phyloP scores from a whole-genome alignment of 108 stramenopile genomes.

The Skeletonema tropicum region DNA sequence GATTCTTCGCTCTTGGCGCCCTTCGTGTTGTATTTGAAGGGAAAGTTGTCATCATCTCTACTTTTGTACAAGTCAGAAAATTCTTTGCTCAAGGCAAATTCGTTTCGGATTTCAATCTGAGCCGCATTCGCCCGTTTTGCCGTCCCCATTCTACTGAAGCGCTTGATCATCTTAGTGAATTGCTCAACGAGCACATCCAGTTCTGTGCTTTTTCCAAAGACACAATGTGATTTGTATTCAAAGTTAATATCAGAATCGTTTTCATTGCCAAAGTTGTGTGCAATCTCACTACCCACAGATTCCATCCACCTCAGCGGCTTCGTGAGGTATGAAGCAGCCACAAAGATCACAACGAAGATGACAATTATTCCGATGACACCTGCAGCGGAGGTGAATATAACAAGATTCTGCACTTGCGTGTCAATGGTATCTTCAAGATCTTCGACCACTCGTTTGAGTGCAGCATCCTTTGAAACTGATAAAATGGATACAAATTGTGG shows the following conservation, averaged over 20 bases:
- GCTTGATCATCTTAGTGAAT: constrained; percentile 46
- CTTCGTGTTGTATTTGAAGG: constrained; percentile 18
- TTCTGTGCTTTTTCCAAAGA: constrained; percentile 58
- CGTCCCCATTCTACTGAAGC: constrained; percentile 37
- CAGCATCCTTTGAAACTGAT: constrained; percentile 30
- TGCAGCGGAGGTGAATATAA: constrained; percentile 27
- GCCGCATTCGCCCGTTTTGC: neutral
- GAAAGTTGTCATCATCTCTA: constrained; percentile 19
- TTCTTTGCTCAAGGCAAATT: constrained; percentile 5
- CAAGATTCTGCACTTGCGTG: constrained; percentile 23
- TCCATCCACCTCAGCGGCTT: constrained; percentile 63
- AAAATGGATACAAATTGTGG: constrained; percentile 48
- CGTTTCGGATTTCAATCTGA: constrained; percentile 9
- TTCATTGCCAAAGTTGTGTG: constrained; percentile 40
- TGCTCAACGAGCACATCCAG: constrained; percentile 41
- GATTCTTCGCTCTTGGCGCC: constrained; percentile 27
- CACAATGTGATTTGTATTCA: neutral
- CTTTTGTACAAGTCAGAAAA: constrained; percentile 31
- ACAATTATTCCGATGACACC: constrained; percentile 42
- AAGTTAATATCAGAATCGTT: constrained; percentile 32
- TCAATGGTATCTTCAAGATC: constrained; percentile 38
- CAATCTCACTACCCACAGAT: constrained; percentile 36
- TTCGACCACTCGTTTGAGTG: constrained; percentile 16
- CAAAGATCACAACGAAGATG: constrained; percentile 38
- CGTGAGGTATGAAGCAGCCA: constrained; percentile 44